Conservation (phyloP, 176 grass and related monocot genomes). For the Oropetium thomaeum region DNA sequence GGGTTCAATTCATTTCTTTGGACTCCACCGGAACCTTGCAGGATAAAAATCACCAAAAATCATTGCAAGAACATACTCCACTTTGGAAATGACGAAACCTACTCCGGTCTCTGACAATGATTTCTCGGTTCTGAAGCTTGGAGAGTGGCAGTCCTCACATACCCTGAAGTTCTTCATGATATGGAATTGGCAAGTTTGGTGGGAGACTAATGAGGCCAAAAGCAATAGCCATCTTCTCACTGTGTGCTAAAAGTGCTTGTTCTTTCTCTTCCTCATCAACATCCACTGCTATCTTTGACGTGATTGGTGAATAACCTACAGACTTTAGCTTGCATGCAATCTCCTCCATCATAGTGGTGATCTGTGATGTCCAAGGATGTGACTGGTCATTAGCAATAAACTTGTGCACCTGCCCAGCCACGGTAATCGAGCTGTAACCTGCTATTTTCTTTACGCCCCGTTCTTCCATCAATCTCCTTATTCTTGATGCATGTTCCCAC, state of each 20-base stretch:
- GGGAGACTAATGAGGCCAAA: slow-evolving; percentile 61
- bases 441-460: slow-evolving; percentile 58
- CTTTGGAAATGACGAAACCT: slow-evolving; percentile 74
- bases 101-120: slow-evolving; percentile 73
- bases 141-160: slow-evolving; percentile 79
- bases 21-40: neutral
- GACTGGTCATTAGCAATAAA: slow-evolving; percentile 57
- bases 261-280: slow-evolving; percentile 70
- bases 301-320: slow-evolving; percentile 40
- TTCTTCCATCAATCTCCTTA: slow-evolving; percentile 70
- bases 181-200: slow-evolving; percentile 50
- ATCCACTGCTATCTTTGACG: slow-evolving; percentile 53
- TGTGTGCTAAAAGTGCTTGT: slow-evolving; percentile 51
- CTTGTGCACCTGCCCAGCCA: slow-evolving; percentile 64
- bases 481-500: slow-evolving; percentile 52
- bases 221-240: slow-evolving; percentile 78
- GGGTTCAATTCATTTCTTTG: neutral
- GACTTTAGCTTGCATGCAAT: slow-evolving; percentile 40
- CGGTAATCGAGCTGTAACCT: slow-evolving; percentile 70
- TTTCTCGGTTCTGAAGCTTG: slow-evolving; percentile 52
- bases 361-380: slow-evolving; percentile 49
- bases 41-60: slow-evolving; percentile 64
- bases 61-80: slow-evolving; percentile 67
- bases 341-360: slow-evolving; percentile 54
- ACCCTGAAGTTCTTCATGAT: slow-evolving; percentile 76